Evolutionary conservation across 2,329 filamentous ascomycete genomes (phyloP).

Genomic region (Beauveria bassiana): DNA sequence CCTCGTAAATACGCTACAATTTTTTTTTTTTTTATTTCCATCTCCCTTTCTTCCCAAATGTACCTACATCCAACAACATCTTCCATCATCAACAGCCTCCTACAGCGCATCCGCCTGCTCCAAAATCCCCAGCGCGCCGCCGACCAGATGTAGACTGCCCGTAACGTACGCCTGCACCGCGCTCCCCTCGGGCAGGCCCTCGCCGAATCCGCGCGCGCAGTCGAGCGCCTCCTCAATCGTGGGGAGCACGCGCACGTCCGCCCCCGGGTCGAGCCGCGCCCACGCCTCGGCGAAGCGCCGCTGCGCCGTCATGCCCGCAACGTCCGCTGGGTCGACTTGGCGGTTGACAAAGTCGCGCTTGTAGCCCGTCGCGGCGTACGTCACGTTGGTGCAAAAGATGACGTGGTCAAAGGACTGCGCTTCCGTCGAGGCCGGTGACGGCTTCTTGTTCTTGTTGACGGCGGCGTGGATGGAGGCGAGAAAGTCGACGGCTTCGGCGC

Average conservation of each 20-base stretch:
- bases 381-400: conserved; percentile 75
- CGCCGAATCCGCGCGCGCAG: conserved; percentile 31
- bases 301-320: conserved; percentile 45
- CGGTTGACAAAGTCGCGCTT: conserved; percentile 51
- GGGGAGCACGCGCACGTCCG: conserved; percentile 38
- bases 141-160: conserved; percentile 56
- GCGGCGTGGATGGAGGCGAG: conserved; percentile 38
- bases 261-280: conserved; percentile 37
- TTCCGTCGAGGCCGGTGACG: not conserved
- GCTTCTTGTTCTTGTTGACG: conserved; percentile 19
- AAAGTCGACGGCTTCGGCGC: conserved; percentile 45
- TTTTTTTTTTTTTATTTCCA: not conserved
- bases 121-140: conserved; percentile 43
- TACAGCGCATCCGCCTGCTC: conserved; percentile 38
- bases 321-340: conserved; percentile 42
- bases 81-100: not conserved
- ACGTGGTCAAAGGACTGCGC: conserved; percentile 56
- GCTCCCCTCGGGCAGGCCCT: conserved; percentile 23
- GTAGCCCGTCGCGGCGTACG: conserved; percentile 42
- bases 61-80: not conserved
- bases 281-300: conserved; percentile 45
- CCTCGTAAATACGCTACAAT: not conserved
- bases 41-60: not conserved
- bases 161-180: conserved; percentile 46
- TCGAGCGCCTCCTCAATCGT: conserved; percentile 50